These are phyloP conservation scores for Linum trigynum DNA, from an alignment of 345 rosid genomes.

Conservation along the genomic window DNA sequence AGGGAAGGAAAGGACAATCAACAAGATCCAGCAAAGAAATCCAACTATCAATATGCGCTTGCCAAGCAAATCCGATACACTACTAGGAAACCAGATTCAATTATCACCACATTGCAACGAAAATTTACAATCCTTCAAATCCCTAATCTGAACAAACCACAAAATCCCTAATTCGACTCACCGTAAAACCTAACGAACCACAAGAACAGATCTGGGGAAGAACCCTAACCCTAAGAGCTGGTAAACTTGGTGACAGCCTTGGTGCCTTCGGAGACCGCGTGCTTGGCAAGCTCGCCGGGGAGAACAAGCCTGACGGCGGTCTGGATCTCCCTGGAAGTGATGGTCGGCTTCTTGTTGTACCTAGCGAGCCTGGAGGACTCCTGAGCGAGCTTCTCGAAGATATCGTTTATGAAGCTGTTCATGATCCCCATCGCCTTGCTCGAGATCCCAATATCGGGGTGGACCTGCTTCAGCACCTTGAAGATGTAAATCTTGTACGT, in stretches of 20 bases:
- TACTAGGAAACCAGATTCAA: too few species aligned
- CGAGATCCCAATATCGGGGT: constrained; percentile 20
- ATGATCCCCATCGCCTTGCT: constrained; percentile 26
- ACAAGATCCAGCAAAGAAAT: too few species aligned
- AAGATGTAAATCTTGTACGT: constrained; percentile 23
- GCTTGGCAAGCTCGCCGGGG: constrained; percentile 25
- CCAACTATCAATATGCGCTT: too few species aligned
- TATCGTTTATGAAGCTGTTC: constrained; percentile 22
- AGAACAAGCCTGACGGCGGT: constrained; percentile 19
- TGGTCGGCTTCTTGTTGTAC: constrained; percentile 23
- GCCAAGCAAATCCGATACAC: too few species aligned
- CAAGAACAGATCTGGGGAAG: background rate
- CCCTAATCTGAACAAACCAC: too few species aligned
- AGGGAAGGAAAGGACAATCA: too few species aligned
- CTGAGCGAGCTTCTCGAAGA: constrained; percentile 22
- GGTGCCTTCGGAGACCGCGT: constrained; percentile 24
- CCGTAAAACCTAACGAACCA: too few species aligned
- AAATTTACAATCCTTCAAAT: too few species aligned
- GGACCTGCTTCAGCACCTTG: constrained; percentile 24
- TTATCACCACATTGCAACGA: too few species aligned
- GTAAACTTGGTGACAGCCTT: constrained; percentile 28
- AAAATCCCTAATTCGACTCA: too few species aligned
- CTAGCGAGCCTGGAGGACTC: constrained; percentile 19
- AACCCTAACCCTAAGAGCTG: constrained; percentile 15
- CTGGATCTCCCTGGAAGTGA: constrained; percentile 24